Base-by-base conservation (phyloP, 2,329 filamentous ascomycete genomes). In the Elsinoe batatas region DNA sequence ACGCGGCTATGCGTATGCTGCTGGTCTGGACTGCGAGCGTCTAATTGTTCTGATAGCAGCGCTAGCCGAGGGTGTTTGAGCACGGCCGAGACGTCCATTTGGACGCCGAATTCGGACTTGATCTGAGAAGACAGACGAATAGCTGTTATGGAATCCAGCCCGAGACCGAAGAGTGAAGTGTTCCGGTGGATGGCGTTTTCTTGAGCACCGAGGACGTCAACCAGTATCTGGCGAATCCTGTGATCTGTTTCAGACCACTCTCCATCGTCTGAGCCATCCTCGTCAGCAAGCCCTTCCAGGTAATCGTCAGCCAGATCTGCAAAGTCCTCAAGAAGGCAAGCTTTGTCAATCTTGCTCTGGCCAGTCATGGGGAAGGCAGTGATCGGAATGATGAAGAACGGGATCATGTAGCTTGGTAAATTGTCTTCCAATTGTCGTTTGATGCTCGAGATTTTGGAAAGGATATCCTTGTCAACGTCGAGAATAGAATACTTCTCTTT, bases 141-240 rank as follows among this genome's bases (percentile, higher is more conserved):
- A 0, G 87, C 88, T 6, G 84, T 86, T 22, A 95, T 81, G 0
- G 90, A 95, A 65, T 95, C 89, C 5, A 96, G 68, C 0, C 91
- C 91, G 2, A 95, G 68, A n/a, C 78, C 80, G 56, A 85, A 83
- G 58, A 95, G 85, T 0, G 89, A 88, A 0, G 82, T 84, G 71
- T 83, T 83, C 32, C 79, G 79, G 8, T 69, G 72, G 36, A 95
- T 74, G 0, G 74, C 69, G 1, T 66, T 61, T 3, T 64, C 56
- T 0, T 78, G 64, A 0, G 80, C 64, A 0, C 70, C 65, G 1
- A 84, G 73, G 0, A 77, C 70, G 4, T 74, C 62, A 0, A 79
- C 72, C 5, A 94, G 69, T 1, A 77, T 70, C 0, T 72, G 60
- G 1, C 79, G 80, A 54, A 94, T 74, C 0, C 64, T 60, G 1